Percentiles rank a stretch among this genome's conserved stretches.
These are phyloP conservation scores for Wickerhamomyces alni DNA, from an alignment of 805 yeast genomes.

Conservation along the genomic window DNA sequence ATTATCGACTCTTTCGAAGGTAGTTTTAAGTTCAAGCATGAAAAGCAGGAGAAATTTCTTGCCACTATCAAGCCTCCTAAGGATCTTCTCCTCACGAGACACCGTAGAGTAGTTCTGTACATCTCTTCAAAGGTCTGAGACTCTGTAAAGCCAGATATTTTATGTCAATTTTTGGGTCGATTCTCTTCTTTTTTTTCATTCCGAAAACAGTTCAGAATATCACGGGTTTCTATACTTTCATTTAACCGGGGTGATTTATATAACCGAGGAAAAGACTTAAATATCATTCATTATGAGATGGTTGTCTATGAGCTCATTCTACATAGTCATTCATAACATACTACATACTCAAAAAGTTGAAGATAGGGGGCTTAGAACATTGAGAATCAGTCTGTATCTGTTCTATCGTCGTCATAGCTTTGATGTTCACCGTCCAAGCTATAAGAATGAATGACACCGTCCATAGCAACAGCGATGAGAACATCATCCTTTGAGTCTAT, in stretches of 20 bases:
- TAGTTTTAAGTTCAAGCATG: background rate
- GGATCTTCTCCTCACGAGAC: background rate
- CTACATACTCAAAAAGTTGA: too few relatives aligned
- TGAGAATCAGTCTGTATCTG: conserved; percentile 7
- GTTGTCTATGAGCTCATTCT: too few relatives aligned
- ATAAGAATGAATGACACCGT: conserved; percentile 8
- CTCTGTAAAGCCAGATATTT: too few relatives aligned
- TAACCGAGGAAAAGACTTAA: too few relatives aligned
- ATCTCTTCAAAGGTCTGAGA: background rate
- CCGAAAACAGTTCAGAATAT: too few relatives aligned
- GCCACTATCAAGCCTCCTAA: background rate
- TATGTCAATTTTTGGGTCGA: too few relatives aligned
- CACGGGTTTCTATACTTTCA: too few relatives aligned
- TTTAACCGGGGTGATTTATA: too few relatives aligned
- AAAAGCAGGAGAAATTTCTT: background rate
- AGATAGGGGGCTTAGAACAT: too few relatives aligned
- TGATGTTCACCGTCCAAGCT: conserved; percentile 3
- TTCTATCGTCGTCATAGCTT: conserved; percentile 4
- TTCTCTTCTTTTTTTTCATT: too few relatives aligned
- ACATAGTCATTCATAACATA: too few relatives aligned
- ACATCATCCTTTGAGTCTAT: conserved; percentile 8
- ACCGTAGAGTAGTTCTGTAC: background rate
- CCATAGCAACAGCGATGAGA: conserved; percentile 8
- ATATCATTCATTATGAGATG: too few relatives aligned
- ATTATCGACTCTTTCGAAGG: background rate